Base-by-base conservation (phyloP, 805 yeast genomes). In the Teunomyces atbi region DNA sequence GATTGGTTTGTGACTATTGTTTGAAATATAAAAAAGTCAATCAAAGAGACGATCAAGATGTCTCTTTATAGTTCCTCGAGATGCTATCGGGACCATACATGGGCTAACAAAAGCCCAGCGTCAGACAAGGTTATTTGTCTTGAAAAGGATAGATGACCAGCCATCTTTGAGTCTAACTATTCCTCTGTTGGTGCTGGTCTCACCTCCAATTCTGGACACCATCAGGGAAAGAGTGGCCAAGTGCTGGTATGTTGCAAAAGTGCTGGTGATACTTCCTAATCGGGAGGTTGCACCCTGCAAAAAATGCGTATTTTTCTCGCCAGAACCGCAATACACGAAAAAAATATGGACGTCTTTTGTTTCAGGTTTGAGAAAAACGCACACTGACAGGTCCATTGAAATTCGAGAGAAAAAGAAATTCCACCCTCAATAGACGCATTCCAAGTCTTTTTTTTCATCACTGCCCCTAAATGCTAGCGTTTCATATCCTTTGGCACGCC, bases 241-340 rank as follows among this genome's bases (percentile, higher is more conserved):
- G 15, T 28, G 39, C 39, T 36, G 39, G 39, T 21, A 21, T 7
- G 39, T 19, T 36, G 39, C 39, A 21, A 36, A 23, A 36, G 21
- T 36, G 46, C 46, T 44, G 46, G 46, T 20, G 15, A 20, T 11
- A 5, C n/a, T 44, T 37, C 46, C 46, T 28, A 37, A 23, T 44
- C 26, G 42, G 33, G 46, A 12, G 18, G 32, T 13, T 21, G 27
- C 23, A 21, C 39, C 13, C 37, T 36, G 16, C 16, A 36, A 36
- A 36, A 36, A 20, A 20, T 12, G 12, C 12, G 12, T 18, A 34
- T 18, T 18, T 18, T 18, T 34, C 21, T 18, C 26, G 21, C 37
- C 37, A 34, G 21, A n/a, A 34, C 37, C 26, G 26, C 37, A 19
- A 10, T n/a, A 34, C 37, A 10, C 18, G 6, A 34, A 34, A 34